Percentiles rank a stretch among this genome's conserved stretches.
These are phyloP conservation scores for Coix lacrymajobi DNA, from an alignment of 176 grass and related monocot genomes.

Conservation along the genomic window DNA sequence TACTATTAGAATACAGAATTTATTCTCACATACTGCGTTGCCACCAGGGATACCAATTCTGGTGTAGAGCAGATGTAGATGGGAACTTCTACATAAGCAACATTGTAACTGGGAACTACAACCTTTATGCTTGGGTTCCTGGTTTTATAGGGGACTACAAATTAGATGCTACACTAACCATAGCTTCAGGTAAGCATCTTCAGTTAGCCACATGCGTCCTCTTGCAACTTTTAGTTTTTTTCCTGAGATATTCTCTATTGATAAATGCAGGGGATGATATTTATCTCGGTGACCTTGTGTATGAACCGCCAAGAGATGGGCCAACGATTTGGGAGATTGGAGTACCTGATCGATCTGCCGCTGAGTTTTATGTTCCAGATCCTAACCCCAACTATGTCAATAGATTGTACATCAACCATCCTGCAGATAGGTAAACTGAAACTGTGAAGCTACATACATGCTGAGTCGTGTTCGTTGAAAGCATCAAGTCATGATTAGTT, in stretches of 20 bases:
- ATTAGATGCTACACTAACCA: slow-evolving; percentile 42
- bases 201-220: background rate
- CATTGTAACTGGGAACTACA: slow-evolving; percentile 59
- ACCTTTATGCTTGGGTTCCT: slow-evolving; percentile 70
- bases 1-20: background rate
- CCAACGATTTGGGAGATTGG: slow-evolving; percentile 88
- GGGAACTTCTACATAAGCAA: slow-evolving; percentile 79
- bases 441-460: background rate
- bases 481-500: background rate
- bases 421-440: slow-evolving; percentile 61
- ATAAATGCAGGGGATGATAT: slow-evolving; percentile 51
- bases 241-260: background rate
- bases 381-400: slow-evolving; percentile 72
- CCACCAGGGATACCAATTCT: slow-evolving; percentile 87
- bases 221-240: slow-evolving; percentile 7
- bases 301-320: slow-evolving; percentile 76
- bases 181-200: slow-evolving; percentile 53
- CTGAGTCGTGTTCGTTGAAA: slow-evolving; percentile 2
- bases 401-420: slow-evolving; percentile 60
- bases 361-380: slow-evolving; percentile 79
- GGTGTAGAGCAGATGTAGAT: slow-evolving; percentile 60
- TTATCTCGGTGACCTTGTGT: slow-evolving; percentile 64
- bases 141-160: slow-evolving; percentile 92
- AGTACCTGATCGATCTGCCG: slow-evolving; percentile 61
- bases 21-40: background rate